Evolutionary conservation across 106 monocot genomes (phyloP), one percentile per base, ranked within the genome.

Genomic region (Posidonia australis): DNA sequence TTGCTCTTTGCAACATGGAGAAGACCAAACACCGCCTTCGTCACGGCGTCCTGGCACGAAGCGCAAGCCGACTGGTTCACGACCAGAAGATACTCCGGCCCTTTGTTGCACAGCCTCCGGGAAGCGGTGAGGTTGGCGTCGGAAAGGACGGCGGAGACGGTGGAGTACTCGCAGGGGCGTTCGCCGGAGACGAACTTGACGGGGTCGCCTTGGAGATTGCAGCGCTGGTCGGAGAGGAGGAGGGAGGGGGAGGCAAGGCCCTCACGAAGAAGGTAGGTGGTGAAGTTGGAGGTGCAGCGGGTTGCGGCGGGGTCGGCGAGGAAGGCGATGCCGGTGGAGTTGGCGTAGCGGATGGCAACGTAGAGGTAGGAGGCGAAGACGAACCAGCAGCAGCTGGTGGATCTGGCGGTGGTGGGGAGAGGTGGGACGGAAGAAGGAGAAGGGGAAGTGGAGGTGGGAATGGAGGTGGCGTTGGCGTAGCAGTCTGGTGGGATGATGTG

Each of bases 351-450:
- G 62, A 73, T 58, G 51, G 73, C 80, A 29, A 84, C 82, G 77
- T 78, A 86, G 59, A 86, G 58, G 83, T 81, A 91, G 43, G 90
- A 71, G 44, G 73, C 80, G 61, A 67, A 78, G 54, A 90, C 83
- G 76, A 54, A 86, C 90, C 90, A 91, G 79, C 90, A 91, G 81
- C 86, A 86, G 68, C 69, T 77, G 48, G 81, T 81, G 70, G 72
- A 57, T n/a, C 69, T 44, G 28, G 63, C 21, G 44, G 22, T 14
- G 24, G 63, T 26, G 44, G 10, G 5, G 10, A 9, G 42, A 60
- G 74, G 59, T 16, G 65, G 41, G 30, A 22, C 22, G 9, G 46
- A 18, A 19, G 63, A 24, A 11, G 61, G 20, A 11, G 82, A 18
- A 17, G 44, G 9, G 23, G 42, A 13, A 22, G 82, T 72, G 13